A percentile compares a stretch with the other conserved stretches of the same genome.
Conservation (phyloP, 305 asterid genomes). For the Fraxinus sp. region DNA sequence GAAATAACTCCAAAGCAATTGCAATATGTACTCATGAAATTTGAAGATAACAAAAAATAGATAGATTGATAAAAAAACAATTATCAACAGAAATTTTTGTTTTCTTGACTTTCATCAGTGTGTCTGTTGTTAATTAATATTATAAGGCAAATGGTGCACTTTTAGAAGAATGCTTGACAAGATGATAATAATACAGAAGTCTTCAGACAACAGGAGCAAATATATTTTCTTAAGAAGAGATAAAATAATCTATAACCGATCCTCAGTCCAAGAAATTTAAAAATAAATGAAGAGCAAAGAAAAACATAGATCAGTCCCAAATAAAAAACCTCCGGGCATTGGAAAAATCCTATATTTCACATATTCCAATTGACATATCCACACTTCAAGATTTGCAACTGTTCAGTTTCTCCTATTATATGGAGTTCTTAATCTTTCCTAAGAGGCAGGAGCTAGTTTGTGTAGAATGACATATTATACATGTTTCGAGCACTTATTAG, state of each 20-base stretch:
- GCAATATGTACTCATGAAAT: background rate
- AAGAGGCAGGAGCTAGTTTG: background rate
- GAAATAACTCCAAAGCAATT: background rate
- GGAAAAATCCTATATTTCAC: background rate
- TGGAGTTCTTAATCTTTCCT: background rate
- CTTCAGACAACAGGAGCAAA: conserved; percentile 7
- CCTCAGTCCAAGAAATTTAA: background rate
- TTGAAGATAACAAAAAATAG: conserved; percentile 2
- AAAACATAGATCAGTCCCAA: conserved; percentile 9
- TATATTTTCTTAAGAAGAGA: conserved; percentile 8
- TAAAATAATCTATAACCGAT: background rate
- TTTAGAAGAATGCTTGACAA: conserved; percentile 4
- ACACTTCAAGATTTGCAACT: background rate
- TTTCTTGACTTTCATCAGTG: background rate
- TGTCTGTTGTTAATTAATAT: background rate
- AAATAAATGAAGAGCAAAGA: background rate
- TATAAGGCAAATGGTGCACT: conserved; percentile 3
- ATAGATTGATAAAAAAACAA: background rate
- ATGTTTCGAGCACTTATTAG: background rate
- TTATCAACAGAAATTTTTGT: background rate
- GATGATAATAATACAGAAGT: conserved; percentile 7
- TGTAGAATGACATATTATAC: background rate
- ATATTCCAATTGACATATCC: background rate
- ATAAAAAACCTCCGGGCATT: conserved; percentile 13
- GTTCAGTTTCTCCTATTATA: background rate